phyloP scores from a whole-genome alignment of 768 basidiomycete species.

The Amanita thiersii region DNA sequence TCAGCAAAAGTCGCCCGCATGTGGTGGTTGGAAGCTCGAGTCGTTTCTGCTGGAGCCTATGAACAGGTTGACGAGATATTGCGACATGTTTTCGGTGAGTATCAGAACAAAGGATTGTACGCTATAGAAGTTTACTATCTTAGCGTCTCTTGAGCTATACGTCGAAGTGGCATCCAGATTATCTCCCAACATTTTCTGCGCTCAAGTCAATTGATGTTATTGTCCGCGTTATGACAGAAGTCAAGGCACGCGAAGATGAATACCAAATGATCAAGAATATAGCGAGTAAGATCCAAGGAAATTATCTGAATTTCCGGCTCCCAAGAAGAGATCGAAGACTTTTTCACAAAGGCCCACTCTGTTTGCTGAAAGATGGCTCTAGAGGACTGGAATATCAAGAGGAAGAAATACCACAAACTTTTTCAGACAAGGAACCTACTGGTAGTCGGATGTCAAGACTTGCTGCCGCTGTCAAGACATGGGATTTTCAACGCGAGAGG shows the following conservation, averaged over 20 bases:
- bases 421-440: slow-evolving; percentile 1
- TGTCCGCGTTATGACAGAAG: slow-evolving; percentile 75
- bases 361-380: slow-evolving; percentile 24
- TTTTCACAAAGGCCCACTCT: slow-evolving; percentile 56
- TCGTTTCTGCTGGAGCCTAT: slow-evolving; percentile 71
- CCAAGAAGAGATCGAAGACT: slow-evolving; percentile 70
- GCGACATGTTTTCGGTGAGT: slow-evolving; percentile 66
- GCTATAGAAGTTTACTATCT: slow-evolving; percentile 8
- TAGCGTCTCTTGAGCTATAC: slow-evolving; percentile 69
- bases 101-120: background rate
- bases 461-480: slow-evolving; percentile 34
- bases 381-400: background rate
- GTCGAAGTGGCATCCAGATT: slow-evolving; percentile 61
- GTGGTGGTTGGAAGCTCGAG: slow-evolving; percentile 57
- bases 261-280: slow-evolving; percentile 68
- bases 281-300: slow-evolving; percentile 47
- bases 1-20: slow-evolving; percentile 45
- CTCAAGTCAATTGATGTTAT: slow-evolving; percentile 61
- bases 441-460: slow-evolving; percentile 21
- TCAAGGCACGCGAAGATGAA: slow-evolving; percentile 81
- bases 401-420: background rate
- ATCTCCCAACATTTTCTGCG: slow-evolving; percentile 57
- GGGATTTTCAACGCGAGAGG: slow-evolving; percentile 32
- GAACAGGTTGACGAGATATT: slow-evolving; percentile 62
- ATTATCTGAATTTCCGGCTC: slow-evolving; percentile 45